A percentile compares a stretch with the other conserved stretches of the same genome.
Evolutionary conservation across 1,284 basidiomycete genomes (phyloP).

Genomic region (Tilletia walkeri): DNA sequence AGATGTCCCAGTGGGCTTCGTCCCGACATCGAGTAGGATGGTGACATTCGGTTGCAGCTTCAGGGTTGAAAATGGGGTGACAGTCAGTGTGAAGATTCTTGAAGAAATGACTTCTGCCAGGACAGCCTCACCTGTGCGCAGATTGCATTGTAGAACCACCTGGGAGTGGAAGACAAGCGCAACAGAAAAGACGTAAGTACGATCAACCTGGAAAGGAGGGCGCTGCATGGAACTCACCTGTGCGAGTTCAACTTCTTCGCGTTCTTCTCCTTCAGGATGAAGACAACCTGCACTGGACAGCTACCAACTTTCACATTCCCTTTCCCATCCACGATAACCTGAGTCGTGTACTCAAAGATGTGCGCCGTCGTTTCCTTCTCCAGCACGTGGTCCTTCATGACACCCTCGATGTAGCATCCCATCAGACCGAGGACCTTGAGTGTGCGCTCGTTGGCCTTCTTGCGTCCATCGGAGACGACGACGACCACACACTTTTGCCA

Average conservation of each 20-base stretch:
- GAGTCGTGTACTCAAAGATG: slow-evolving; percentile 29
- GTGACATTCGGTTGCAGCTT: slow-evolving; percentile 78
- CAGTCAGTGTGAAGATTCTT: neutral
- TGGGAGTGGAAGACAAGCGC: too few relatives aligned
- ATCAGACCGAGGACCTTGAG: slow-evolving; percentile 25
- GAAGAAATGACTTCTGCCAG: too few relatives aligned
- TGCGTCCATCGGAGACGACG: slow-evolving; percentile 28
- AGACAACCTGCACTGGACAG: slow-evolving; percentile 28
- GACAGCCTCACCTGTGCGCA: neutral
- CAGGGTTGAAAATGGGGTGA: slow-evolving; percentile 14
- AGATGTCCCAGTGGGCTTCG: slow-evolving; percentile 76
- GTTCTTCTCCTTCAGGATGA: slow-evolving; percentile 31
- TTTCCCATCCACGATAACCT: slow-evolving; percentile 22
- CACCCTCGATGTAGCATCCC: slow-evolving; percentile 22
- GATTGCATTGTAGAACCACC: slow-evolving; percentile 15
- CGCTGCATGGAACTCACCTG: slow-evolving; percentile 35
- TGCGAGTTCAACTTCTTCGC: slow-evolving; percentile 52
- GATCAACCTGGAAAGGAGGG: slow-evolving; percentile 21
- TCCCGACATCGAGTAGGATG: slow-evolving; percentile 88
- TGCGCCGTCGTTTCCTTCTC: slow-evolving; percentile 26
- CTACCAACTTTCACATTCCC: slow-evolving; percentile 22
- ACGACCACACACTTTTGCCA: slow-evolving; percentile 29
- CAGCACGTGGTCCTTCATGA: slow-evolving; percentile 25
- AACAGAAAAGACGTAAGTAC: too few relatives aligned
- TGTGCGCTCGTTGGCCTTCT: slow-evolving; percentile 25